phyloP scores from a whole-genome alignment of 1,139 yeast genomes.

The Taiozyma sp. region DNA sequence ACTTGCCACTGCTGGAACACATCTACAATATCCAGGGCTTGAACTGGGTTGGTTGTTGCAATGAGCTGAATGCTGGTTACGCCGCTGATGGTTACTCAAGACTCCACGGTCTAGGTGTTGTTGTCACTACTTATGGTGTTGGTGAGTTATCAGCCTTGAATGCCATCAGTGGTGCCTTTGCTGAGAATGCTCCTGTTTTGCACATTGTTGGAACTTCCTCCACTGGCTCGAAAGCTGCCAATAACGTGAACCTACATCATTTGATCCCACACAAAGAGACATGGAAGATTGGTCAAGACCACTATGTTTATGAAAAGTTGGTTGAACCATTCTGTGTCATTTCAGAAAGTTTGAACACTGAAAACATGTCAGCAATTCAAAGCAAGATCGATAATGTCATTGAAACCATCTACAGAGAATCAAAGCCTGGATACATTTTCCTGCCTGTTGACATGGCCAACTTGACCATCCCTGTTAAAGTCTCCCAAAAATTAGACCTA shows the following conservation, averaged over 20 bases:
- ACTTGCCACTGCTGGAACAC: constrained; percentile 58
- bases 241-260: constrained; percentile 48
- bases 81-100: constrained; percentile 72
- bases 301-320: constrained; percentile 58
- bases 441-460: constrained; percentile 63
- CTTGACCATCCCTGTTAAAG: constrained; percentile 34
- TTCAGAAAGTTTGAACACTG: constrained; percentile 46
- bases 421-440: constrained; percentile 69
- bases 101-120: constrained; percentile 54
- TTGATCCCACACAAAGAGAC: constrained; percentile 53
- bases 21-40: constrained; percentile 55
- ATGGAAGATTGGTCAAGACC: constrained; percentile 46
- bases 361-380: constrained; percentile 35
- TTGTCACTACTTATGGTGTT: constrained; percentile 75
- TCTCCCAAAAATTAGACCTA: constrained; percentile 21
- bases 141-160: constrained; percentile 85
- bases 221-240: constrained; percentile 24
- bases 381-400: constrained; percentile 48
- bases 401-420: constrained; percentile 41
- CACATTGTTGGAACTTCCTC: constrained; percentile 83
- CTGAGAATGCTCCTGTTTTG: constrained; percentile 73
- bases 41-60: constrained; percentile 69
- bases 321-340: constrained; percentile 53
- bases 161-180: constrained; percentile 79
- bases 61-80: constrained; percentile 69